Evolutionary conservation across 495 filamentous ascomycete species (phyloP), one percentile per base, ranked within the genome.

Genomic region (Penicillium chermesinum): DNA sequence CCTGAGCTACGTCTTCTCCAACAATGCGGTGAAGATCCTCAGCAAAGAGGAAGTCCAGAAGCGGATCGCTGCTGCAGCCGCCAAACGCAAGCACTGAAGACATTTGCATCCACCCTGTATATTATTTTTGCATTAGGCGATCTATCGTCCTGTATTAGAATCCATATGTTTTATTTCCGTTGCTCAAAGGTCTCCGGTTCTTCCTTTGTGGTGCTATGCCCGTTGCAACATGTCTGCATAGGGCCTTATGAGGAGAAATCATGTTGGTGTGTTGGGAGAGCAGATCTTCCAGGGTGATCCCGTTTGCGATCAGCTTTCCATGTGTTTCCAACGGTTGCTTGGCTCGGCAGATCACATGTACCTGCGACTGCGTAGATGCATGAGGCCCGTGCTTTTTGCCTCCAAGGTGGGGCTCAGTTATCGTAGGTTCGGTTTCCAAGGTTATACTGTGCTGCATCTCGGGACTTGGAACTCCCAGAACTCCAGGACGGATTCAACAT

Each of bases 21-120:
- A 86, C 57, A 81, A 89, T 55, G 87, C 86, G 0, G 86, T 91
- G 36, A 89, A 83, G 62, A 91, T 91, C 38, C 60, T 94, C 9
- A 81, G 76, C 9, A 76, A 81, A 25, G 65, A 71, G 33, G 62
- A 69, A 32, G 49, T 71, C 12, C 66, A 75, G 48, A 69, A 64
- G 42, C 63, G 67, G 9, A 61, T 70, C 44, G 62, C 69, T 2
- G 48, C 55, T 27, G 68, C 68, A 0, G 62, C 58, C 8, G 53
- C 51, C 0, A 66, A 62, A 53, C 57, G 59, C 15, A 63, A 60
- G 44, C 50, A 38, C 19, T 49, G 27, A 44, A 32, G 44, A 21
- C 1, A 2, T 13, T 12, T 3, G 15, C 8, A 41, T 41, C 19
- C 7, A 3, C 19, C 14, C 14, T n/a, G 25, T 30, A 30, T 10